These are phyloP conservation scores for Trichomonas vaginalis DNA, from an alignment of 208 protist species.

Conservation along the genomic window DNA sequence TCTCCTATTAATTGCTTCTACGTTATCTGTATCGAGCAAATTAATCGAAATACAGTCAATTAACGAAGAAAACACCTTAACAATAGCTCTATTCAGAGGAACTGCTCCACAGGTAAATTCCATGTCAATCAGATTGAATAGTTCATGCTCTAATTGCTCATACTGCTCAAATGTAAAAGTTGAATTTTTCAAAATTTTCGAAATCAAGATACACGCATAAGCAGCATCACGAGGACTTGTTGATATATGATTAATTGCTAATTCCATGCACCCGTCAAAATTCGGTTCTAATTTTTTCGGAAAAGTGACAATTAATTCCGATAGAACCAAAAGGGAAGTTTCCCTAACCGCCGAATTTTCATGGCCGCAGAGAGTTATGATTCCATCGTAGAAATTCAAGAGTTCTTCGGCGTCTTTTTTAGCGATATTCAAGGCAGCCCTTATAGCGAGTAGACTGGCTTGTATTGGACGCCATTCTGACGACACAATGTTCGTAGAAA, in stretches of 20 bases:
- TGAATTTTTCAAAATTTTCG: neutral
- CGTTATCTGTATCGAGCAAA: neutral
- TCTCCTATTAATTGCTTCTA: neutral
- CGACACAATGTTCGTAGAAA: neutral
- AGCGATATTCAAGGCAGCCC: neutral
- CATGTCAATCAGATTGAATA: neutral
- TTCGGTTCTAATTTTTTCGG: neutral
- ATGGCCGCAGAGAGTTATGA: neutral
- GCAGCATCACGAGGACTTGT: neutral
- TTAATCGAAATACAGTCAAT: neutral
- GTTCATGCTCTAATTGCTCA: neutral
- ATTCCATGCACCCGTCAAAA: neutral
- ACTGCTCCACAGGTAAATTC: neutral
- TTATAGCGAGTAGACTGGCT: neutral
- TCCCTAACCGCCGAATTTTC: neutral
- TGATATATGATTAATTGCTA: neutral
- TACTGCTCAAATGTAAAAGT: neutral
- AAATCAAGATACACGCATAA: neutral
- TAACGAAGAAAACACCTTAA: neutral
- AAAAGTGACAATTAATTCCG: neutral
- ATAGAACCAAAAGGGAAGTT: neutral
- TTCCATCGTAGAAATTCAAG: neutral
- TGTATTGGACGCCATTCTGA: neutral
- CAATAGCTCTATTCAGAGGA: neutral
- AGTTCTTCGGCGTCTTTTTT: neutral